Evolutionary conservation across 768 basidiomycete species (phyloP).

Genomic region (Fomitopsis serialis): DNA sequence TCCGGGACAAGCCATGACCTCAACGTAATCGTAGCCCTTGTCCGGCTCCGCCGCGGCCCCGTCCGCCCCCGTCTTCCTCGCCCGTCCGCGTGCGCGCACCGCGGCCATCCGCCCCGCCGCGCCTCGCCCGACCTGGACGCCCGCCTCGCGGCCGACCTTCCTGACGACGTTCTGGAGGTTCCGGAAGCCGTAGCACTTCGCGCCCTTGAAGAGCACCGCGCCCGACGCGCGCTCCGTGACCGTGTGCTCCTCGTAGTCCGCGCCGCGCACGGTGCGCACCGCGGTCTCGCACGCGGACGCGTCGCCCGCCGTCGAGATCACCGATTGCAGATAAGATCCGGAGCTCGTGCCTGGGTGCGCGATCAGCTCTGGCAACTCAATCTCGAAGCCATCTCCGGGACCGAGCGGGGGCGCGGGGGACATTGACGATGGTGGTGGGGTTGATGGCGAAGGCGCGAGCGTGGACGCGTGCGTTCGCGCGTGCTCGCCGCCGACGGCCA

Average conservation of each 20-base stretch:
- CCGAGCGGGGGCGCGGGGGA: not conserved
- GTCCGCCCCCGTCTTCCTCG: conserved; percentile 20
- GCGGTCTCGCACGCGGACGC: conserved; percentile 33
- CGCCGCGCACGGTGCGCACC: conserved; percentile 57
- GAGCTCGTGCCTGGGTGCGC: conserved; percentile 82
- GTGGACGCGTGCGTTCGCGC: conserved; percentile 1
- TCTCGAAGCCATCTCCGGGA: conserved; percentile 6
- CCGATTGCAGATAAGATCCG: conserved; percentile 84
- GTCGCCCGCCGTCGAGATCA: conserved; percentile 49
- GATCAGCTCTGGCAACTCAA: conserved; percentile 64
- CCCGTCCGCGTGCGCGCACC: conserved; percentile 17
- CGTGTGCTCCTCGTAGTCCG: conserved; percentile 75
- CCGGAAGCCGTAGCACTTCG: conserved; percentile 95
- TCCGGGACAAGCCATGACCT: conserved; percentile 98
- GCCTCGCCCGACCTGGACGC: conserved; percentile 67
- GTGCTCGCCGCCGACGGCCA: conserved; percentile 49
- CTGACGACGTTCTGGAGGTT: conserved; percentile 96
- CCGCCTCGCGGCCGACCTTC: conserved; percentile 83
- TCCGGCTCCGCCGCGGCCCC: conserved; percentile 32
- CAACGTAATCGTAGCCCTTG: conserved; percentile 79
- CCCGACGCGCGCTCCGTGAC: conserved; percentile 42
- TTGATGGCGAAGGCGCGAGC: too few species aligned
- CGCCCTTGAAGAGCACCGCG: conserved; percentile 76
- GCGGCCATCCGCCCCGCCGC: conserved; percentile 48
- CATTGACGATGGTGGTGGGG: not conserved